These are phyloP conservation scores for Calonectria hawksworthii DNA, from an alignment of 2,329 filamentous ascomycete species.

Conservation along the genomic window DNA sequence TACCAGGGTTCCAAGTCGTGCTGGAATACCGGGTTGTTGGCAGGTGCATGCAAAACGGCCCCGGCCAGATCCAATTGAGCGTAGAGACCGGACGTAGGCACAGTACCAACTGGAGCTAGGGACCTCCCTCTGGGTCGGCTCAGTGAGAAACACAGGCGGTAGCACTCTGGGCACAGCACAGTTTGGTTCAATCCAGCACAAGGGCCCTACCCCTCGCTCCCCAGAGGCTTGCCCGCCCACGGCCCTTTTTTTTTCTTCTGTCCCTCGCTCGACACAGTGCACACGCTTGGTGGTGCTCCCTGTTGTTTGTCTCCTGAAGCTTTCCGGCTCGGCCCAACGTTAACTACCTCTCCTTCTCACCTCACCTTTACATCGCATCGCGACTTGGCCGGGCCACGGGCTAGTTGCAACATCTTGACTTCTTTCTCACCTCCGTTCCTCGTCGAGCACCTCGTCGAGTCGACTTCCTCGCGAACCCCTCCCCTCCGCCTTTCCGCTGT, in stretches of 20 bases:
- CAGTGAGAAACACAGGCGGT: constrained; percentile 10
- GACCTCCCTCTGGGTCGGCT: not conserved
- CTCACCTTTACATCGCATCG: constrained; percentile 41
- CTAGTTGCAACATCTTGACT: constrained; percentile 48
- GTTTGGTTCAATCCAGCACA: constrained; percentile 10
- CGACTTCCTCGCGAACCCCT: constrained; percentile 25
- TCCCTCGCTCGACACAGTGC: constrained; percentile 39
- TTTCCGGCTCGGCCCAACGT: constrained; percentile 36
- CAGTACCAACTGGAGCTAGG: constrained; percentile 8
- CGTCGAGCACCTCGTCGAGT: constrained; percentile 40
- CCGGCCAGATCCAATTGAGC: constrained; percentile 9
- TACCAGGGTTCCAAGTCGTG: constrained; percentile 9
- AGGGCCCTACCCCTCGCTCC: constrained; percentile 1
- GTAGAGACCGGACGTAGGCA: not conserved
- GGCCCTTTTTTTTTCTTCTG: constrained; percentile 22
- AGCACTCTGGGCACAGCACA: constrained; percentile 7
- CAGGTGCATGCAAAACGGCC: constrained; percentile 9
- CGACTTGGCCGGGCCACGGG: constrained; percentile 56
- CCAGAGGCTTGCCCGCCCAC: not conserved
- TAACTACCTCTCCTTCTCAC: constrained; percentile 41
- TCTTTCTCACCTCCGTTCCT: constrained; percentile 18
- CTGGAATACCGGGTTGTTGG: not conserved
- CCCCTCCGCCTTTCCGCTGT: constrained; percentile 29
- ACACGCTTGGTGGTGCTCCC: constrained; percentile 11
- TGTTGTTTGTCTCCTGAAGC: constrained; percentile 48